Percentiles rank a stretch among this genome's conserved stretches.
Conservation (phyloP, 2,329 filamentous ascomycete species). For the Trichophyton simii region DNA sequence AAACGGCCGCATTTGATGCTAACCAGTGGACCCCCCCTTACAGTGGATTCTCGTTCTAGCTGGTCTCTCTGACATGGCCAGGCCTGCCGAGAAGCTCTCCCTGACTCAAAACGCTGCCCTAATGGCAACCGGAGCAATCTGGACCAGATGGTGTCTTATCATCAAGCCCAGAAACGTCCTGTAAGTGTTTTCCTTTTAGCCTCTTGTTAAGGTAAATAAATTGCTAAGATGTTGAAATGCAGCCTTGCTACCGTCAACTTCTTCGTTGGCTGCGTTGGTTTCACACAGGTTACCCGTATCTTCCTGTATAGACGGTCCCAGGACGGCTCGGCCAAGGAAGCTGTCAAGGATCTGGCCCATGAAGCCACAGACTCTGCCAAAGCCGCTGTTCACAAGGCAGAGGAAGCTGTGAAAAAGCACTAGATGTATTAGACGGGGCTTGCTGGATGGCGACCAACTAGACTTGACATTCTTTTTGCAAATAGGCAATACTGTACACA, state of each 20-base stretch:
- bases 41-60: constrained; percentile 88
- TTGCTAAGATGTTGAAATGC: background rate
- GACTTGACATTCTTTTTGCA: background rate
- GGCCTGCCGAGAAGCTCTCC: constrained; percentile 84
- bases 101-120: constrained; percentile 84
- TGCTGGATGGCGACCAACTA: background rate
- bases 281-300: constrained; percentile 72
- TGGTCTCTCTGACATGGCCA: constrained; percentile 79
- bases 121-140: constrained; percentile 84
- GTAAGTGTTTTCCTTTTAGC: constrained; percentile 38
- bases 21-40: constrained; percentile 6
- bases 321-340: constrained; percentile 36
- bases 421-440: constrained; percentile 8
- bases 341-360: constrained; percentile 28
- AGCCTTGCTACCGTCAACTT: constrained; percentile 94
- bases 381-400: constrained; percentile 20
- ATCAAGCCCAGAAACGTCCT: constrained; percentile 90
- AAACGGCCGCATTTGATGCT: background rate
- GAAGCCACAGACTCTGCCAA: constrained; percentile 28
- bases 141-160: constrained; percentile 97
- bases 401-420: constrained; percentile 26
- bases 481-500: background rate
- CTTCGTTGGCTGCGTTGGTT: constrained; percentile 81
- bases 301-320: constrained; percentile 42
- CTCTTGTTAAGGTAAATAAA: background rate